Percentiles rank a stretch among this genome's conserved stretches.
phyloP scores from a whole-genome alignment of 1,284 basidiomycete species.

The Fomitiporia mediterranea region DNA sequence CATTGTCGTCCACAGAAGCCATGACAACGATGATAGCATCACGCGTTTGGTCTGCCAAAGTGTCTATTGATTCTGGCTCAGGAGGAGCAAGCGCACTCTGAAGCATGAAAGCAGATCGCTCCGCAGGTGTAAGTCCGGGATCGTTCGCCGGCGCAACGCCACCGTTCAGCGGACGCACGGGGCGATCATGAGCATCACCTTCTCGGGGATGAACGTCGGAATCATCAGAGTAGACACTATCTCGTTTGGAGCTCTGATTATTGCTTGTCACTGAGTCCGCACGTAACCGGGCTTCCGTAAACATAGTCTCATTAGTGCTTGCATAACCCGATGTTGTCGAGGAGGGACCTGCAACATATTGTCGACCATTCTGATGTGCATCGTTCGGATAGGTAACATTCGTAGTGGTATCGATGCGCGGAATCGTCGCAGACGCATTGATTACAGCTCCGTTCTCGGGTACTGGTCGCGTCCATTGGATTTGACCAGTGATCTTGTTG shows the following conservation, averaged over 20 bases:
- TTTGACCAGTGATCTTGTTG: conserved; percentile 67
- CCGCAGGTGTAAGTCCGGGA: conserved; percentile 56
- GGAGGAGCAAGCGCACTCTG: conserved; percentile 58
- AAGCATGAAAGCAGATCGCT: conserved; percentile 59
- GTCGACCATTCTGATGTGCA: conserved; percentile 4
- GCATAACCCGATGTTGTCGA: conserved; percentile 12
- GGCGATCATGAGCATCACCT: conserved; percentile 27
- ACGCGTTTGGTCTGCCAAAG: conserved; percentile 53
- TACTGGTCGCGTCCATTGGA: conserved; percentile 65
- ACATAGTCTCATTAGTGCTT: conserved; percentile 19
- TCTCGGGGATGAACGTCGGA: conserved; percentile 66
- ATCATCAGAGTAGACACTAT: conserved; percentile 73
- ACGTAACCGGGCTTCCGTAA: conserved; percentile 30
- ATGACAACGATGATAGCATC: conserved; percentile 61
- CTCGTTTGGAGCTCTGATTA: conserved; percentile 38
- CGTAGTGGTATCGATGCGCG: conserved; percentile 7
- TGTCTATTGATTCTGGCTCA: conserved; percentile 51
- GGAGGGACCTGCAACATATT: conserved; percentile 7
- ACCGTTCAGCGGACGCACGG: conserved; percentile 18
- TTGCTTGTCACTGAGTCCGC: conserved; percentile 35
- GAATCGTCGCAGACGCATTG: neutral
- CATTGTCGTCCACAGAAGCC: conserved; percentile 48
- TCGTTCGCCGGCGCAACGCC: conserved; percentile 22
- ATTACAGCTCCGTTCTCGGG: conserved; percentile 18
- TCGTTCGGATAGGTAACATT: conserved; percentile 9